Percentiles rank a stretch among this genome's conserved stretches.
These are phyloP conservation scores for Macrocystidia cucumis DNA, from an alignment of 1,284 basidiomycete species.

Conservation along the genomic window DNA sequence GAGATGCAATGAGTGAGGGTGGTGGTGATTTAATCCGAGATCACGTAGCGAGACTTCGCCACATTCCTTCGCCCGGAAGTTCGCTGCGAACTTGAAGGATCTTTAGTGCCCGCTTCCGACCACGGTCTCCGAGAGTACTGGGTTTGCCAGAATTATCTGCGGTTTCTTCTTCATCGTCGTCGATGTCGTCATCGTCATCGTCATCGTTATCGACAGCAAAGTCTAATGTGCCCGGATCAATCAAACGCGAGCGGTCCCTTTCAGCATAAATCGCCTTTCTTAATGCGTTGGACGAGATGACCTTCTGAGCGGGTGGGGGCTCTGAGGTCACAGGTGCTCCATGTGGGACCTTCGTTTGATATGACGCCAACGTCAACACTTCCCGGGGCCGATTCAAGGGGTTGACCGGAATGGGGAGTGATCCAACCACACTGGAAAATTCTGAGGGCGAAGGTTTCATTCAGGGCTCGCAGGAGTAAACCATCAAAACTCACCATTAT, in stretches of 20 bases:
- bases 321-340: slow-evolving; percentile 21
- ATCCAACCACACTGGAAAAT: slow-evolving; percentile 30
- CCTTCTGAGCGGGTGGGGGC: slow-evolving; percentile 15
- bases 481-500: slow-evolving; percentile 9
- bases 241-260: slow-evolving; percentile 50
- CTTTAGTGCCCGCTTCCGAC: slow-evolving; percentile 50
- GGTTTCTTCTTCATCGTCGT: slow-evolving; percentile 13
- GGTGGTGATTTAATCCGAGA: slow-evolving; percentile 8
- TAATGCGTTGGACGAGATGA: slow-evolving; percentile 34
- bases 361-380: slow-evolving; percentile 41
- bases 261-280: slow-evolving; percentile 59
- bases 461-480: neutral
- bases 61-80: slow-evolving; percentile 64
- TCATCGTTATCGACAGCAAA: slow-evolving; percentile 40
- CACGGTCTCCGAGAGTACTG: slow-evolving; percentile 39
- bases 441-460: slow-evolving; percentile 1
- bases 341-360: slow-evolving; percentile 42
- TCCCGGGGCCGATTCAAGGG: slow-evolving; percentile 27
- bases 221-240: slow-evolving; percentile 65
- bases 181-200: slow-evolving; percentile 34
- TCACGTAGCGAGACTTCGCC: slow-evolving; percentile 60
- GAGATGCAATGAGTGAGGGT: too few species aligned
- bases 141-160: slow-evolving; percentile 14
- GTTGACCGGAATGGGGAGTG: slow-evolving; percentile 54
- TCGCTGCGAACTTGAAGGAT: slow-evolving; percentile 58